Base-by-base conservation (phyloP, 495 filamentous ascomycete species). In the Extremus antarcticus region DNA sequence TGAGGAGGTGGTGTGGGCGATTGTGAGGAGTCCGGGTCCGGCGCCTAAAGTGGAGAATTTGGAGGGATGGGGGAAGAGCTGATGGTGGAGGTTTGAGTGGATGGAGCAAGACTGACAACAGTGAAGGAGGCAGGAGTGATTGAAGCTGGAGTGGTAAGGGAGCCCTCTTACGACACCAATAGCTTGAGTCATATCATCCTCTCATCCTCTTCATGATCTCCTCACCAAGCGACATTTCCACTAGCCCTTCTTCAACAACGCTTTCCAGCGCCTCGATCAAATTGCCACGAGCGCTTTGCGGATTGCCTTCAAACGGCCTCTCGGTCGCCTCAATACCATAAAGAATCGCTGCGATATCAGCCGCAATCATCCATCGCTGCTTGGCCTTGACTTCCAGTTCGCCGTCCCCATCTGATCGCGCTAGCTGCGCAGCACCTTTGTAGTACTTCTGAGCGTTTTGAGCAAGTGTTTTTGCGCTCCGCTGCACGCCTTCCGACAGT, bases 141-240 rank as follows among this genome's bases (percentile, higher is more conserved):
- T 40, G 35, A 40, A 40, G 9, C 35, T 40, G 35, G 9, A 9
- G 35, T n/a, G n/a, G n/a, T n/a, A n/a, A n/a, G n/a, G n/a, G n/a
- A n/a, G n/a, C n/a, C n/a, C n/a, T 96, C 92, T 20, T 89, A 81
- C 10, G 91, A 91, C 1, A 95, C 77, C 2, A 95, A n/a, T n/a
- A n/a, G n/a, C n/a, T n/a, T n/a, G n/a, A n/a, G n/a, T 73, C 0
- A 35, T 35, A 10, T 48, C 23, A 48, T 20, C 20, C 21, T 21
- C 20, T 13, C 9, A 48, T 48, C 9, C 46, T 13, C 46, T 25
- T 23, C 21, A 25, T 40, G 15, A 48, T 22, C n/a, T 29, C 24
- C 17, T 48, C 43, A 9, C 20, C 53, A 21, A 55, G 4, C 13
- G 43, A 22, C n/a, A 24, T 20, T 16, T 47, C 53, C 17, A 55